These are phyloP conservation scores for Daedaleopsis nitida DNA, from an alignment of 768 basidiomycete species.

Conservation along the genomic window DNA sequence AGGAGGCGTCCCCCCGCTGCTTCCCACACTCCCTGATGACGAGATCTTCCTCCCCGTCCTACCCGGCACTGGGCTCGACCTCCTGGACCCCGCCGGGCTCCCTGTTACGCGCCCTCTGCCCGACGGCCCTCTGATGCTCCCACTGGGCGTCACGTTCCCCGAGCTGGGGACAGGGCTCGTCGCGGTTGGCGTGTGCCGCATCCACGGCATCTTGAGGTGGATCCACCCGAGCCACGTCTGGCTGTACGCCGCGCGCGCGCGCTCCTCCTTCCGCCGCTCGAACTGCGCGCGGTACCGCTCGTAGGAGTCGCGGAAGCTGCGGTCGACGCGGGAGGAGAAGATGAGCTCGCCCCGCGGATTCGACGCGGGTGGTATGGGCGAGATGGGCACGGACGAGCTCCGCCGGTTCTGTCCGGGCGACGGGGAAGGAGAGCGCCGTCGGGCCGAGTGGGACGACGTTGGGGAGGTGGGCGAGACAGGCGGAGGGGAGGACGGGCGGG, in stretches of 20 bases:
- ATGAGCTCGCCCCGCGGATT: constrained; percentile 97
- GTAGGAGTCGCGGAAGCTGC: constrained; percentile 84
- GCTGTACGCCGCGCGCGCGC: constrained; percentile 42
- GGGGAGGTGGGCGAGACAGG: constrained; percentile 41
- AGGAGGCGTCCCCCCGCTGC: not conserved
- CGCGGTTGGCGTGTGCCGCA: constrained; percentile 1
- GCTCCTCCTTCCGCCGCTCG: constrained; percentile 74
- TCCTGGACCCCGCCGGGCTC: constrained; percentile 27
- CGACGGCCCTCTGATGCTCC: constrained; percentile 12
- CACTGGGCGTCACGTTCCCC: constrained; percentile 18
- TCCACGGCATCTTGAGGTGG: constrained; percentile 30
- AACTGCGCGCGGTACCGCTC: constrained; percentile 89
- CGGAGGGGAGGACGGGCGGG: constrained; percentile 27
- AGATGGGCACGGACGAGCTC: constrained; percentile 52
- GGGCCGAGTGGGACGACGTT: constrained; percentile 24
- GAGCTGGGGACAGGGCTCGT: not conserved
- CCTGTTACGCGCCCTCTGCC: constrained; percentile 13
- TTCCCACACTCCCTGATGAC: not conserved
- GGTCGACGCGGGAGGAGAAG: constrained; percentile 87
- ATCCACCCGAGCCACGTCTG: constrained; percentile 36
- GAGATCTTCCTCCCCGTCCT: constrained; percentile 2
- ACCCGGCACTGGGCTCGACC: constrained; percentile 27
- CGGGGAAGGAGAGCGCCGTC: constrained; percentile 35
- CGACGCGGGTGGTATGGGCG: constrained; percentile 83
- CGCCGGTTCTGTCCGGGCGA: constrained; percentile 33